Base-by-base conservation (phyloP, 2,329 filamentous ascomycete genomes). In the Cytospora mali region DNA sequence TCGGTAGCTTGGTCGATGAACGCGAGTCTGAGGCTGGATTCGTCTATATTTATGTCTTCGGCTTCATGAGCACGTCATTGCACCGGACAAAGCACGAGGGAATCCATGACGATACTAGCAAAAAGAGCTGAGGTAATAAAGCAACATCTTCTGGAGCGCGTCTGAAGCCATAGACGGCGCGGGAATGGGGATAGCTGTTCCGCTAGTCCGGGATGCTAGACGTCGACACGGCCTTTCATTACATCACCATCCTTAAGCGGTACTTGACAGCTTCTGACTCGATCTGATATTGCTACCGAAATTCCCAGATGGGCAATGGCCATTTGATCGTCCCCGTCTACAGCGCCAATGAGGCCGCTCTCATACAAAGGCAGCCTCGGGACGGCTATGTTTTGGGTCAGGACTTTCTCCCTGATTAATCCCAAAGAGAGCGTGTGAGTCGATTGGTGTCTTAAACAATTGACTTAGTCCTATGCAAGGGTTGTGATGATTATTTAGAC, bases 241-340 rank as follows among this genome's bases (percentile, higher is more conserved):
- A 55, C 62, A 64, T 64, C 62, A 64, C 58, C 50, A 64, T 39
- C 10, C 27, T 28, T 52, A 50, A 42, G 42, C 18, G 11, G 50
- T 25, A 25, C 49, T 33, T 51, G 53, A 52, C n/a, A 56, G 42
- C 29, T 56, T 23, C 21, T 10, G n/a, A n/a, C n/a, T 21, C 6
- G 39, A n/a, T 3, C 3, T 21, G 11, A n/a, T 11, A 14, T 35
- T 16, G 33, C 4, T 35, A 14, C 16, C 29, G 29, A 31, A 31
- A 11, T 33, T 33, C 3, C 14, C 9, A 33, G 31, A 33, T 2
- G 31, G 6, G 6, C 29, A 31, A 31, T 6, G 31, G 31, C 2
- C 2, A 9, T 13, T 33, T 9, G 31, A 33, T 6, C 2, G 6
- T 33, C 9, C 3, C 31, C 9, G 31, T 33, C 14, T 33, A 13